Evolutionary conservation across 257 asterid species (phyloP), one percentile per base, ranked within the genome.

Genomic region (Penstemon barbatus): DNA sequence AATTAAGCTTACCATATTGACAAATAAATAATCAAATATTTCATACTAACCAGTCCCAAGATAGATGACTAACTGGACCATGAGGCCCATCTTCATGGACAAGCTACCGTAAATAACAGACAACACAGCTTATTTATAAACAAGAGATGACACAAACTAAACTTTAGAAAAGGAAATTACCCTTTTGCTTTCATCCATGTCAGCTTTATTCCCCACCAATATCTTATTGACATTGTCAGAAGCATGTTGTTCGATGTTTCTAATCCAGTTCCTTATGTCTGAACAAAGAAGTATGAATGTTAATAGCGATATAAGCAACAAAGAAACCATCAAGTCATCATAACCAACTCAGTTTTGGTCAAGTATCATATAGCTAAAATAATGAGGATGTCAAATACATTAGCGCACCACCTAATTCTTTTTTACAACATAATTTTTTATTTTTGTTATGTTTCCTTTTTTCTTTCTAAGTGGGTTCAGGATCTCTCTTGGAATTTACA

Each of bases 161-260:
- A 36, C 15, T 13, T 8, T 0, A 12, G 5, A 51, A 38, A 67
- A 42, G 61, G 59, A 39, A 74, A 12, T 65, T 70, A 83, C 88
- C 85, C 88, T 78, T 74, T 80, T 83, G 85, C 87, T 83, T 80
- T 80, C 87, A 25, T 83, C 87, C 87, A 83, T 83, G 74, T 83
- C 85, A 66, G 87, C 87, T 57, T 83, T 83, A 75, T 83, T 83
- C 42, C 87, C 87, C 13, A 83, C 85, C 72, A 83, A 74, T 72
- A 83, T 75, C 80, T 83, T 83, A 83, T 83, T 83, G 78, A 80
- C 87, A 70, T 83, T 83, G 77, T 83, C 87, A 36, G 87, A 83
- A 57, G 85, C 87, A 44, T 83, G 87, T 15, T 83, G 87, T 63
- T 83, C 88, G 33, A 25, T 25, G 33, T 25, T 25, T 25, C 33